Evolutionary conservation across 1,139 yeast species (phyloP), one percentile per base, ranked within the genome.

Genomic region (Hansenula lynferdii): DNA sequence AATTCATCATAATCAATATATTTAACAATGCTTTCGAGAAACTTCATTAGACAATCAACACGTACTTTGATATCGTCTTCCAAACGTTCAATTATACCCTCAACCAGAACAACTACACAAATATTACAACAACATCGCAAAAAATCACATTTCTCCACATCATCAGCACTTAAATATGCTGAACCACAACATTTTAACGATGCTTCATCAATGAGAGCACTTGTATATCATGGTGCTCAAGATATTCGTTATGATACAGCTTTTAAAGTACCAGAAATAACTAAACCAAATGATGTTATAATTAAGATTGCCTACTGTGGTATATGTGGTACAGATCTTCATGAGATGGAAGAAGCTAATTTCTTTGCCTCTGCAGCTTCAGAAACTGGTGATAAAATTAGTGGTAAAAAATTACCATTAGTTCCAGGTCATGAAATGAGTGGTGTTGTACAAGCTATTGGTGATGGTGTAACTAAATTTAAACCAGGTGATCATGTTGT

Each of bases 401-500:
- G 67, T 27, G 67, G 66, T 29, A 56, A 54, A 34, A 55, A 55
- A 33, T 48, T 63, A 18, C 75, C 75, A n/a, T 58, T 65, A 41
- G 62, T 68, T 4, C 52, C 82, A 61, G 90, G 89, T 23, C 90
- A 82, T 53, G 90, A 82, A 56, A 63, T 67, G 47, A 56, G 70
- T 7, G 77, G 75, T 30, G 54, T 64, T 14, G 68, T 71, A 15
- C 48, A 54, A 12, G 62, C 51, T 16, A 57, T 69, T 21, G 76
- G 77, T 23, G 37, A 56, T 2, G 54, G 45, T 14, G 64, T 61
- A 10, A 50, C 41, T 2, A 44, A 51, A 10, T 44, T 65, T 26
- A 50, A 63, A 43, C 51, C 54, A 9, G 75, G 74, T 30, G 74
- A 70, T 48, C 61, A 62, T 37, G 75, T 72, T 35, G 75, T 72